Evolutionary conservation across 164 flowering plant species (phyloP).

Genomic region (Platanus orientalis): DNA sequence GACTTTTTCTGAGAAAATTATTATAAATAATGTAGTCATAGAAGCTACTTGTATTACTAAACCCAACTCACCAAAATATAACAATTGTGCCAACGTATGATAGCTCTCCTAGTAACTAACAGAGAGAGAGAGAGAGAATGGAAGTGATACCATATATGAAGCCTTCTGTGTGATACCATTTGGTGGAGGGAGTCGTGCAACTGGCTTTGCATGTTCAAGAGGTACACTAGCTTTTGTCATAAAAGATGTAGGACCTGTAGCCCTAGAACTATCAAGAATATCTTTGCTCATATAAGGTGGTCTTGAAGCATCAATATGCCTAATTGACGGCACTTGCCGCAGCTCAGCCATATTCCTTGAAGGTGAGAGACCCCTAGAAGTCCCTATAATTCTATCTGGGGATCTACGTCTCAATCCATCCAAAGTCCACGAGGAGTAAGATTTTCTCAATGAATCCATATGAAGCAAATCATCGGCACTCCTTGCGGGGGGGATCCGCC

Average conservation of each 20-base stretch:
- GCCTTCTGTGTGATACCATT: conserved; percentile 31
- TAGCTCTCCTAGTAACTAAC: neutral
- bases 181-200: conserved; percentile 30
- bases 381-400: conserved; percentile 43
- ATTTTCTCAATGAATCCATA: conserved; percentile 34
- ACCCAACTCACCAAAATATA: neutral
- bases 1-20: no score
- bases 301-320: conserved; percentile 45
- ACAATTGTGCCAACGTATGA: neutral
- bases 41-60: neutral
- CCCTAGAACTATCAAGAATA: conserved; percentile 35
- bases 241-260: conserved; percentile 27
- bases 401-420: conserved; percentile 59
- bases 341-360: conserved; percentile 36
- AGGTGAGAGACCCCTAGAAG: conserved; percentile 49
- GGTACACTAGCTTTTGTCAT: conserved; percentile 33
- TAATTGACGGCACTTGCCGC: conserved; percentile 31
- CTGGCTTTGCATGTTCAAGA: conserved; percentile 37
- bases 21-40: no score
- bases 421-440: conserved; percentile 54
- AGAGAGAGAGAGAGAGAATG: neutral
- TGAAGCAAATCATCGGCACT: conserved; percentile 40
- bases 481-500: conserved; percentile 40
- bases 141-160: conserved; percentile 36
- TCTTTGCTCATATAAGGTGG: conserved; percentile 36